A percentile compares a stretch with the other conserved stretches of the same genome.
phyloP scores from a whole-genome alignment of 2,329 filamentous ascomycete species.

The Verruconis gallopava region DNA sequence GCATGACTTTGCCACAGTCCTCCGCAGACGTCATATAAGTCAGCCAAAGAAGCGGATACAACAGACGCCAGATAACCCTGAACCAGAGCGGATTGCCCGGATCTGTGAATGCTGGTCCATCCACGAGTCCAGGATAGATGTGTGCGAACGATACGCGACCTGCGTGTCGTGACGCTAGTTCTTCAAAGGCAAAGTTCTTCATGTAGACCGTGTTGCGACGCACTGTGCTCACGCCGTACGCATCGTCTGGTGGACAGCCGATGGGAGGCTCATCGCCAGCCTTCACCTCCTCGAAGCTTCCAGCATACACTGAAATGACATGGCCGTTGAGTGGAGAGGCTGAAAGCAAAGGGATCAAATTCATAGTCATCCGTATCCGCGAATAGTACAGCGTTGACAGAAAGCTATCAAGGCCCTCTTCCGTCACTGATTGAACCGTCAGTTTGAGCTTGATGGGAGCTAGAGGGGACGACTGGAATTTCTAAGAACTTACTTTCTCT shows the following conservation, averaged over 20 bases:
- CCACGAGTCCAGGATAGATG: slow-evolving; percentile 23
- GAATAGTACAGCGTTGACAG: slow-evolving; percentile 10
- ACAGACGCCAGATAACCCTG: slow-evolving; percentile 16
- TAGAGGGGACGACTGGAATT: background rate
- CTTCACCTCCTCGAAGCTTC: slow-evolving; percentile 18
- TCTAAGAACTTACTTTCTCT: slow-evolving; percentile 12
- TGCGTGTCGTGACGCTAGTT: slow-evolving; percentile 17
- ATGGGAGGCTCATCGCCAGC: slow-evolving; percentile 18
- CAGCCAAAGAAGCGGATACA: slow-evolving; percentile 16
- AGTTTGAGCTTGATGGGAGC: background rate
- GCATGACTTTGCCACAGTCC: slow-evolving; percentile 21
- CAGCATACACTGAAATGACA: slow-evolving; percentile 25
- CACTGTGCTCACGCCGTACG: slow-evolving; percentile 18
- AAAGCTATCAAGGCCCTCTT: slow-evolving; percentile 19
- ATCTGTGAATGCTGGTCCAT: slow-evolving; percentile 18
- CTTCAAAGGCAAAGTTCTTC: slow-evolving; percentile 22
- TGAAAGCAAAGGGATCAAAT: background rate
- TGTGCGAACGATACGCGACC: slow-evolving; percentile 19
- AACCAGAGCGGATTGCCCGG: slow-evolving; percentile 20
- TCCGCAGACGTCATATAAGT: slow-evolving; percentile 16
- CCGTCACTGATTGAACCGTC: slow-evolving; percentile 17
- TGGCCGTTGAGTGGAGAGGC: slow-evolving; percentile 13
- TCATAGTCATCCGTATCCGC: background rate
- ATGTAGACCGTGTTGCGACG: slow-evolving; percentile 21
- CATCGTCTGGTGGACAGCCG: slow-evolving; percentile 14